Evolutionary conservation across 108 stramenopile genomes (phyloP).

Genomic region (Skeletonema menzelii): DNA sequence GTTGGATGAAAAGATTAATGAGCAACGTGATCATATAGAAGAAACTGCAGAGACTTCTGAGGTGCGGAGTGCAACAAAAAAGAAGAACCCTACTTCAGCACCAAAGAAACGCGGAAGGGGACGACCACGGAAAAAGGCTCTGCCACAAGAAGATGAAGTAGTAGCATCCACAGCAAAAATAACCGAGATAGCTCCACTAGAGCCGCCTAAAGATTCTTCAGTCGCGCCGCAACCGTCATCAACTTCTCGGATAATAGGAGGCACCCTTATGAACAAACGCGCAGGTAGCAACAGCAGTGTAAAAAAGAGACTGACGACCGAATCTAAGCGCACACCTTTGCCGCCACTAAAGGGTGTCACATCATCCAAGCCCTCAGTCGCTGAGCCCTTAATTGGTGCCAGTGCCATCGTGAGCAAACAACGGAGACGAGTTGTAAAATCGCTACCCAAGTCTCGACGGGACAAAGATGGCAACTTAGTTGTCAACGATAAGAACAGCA

Average conservation of each 20-base stretch:
- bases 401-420: slow-evolving; percentile 37
- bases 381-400: slow-evolving; percentile 24
- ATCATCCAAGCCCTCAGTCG: no score
- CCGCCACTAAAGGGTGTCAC: slow-evolving; percentile 7
- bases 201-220: neutral
- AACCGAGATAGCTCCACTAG: slow-evolving; percentile 5
- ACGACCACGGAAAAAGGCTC: slow-evolving; percentile 14
- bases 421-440: slow-evolving; percentile 26
- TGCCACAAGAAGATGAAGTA: neutral
- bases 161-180: neutral
- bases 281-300: neutral
- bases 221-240: slow-evolving; percentile 1
- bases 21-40: slow-evolving; percentile 5
- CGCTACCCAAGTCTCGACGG: slow-evolving; percentile 34
- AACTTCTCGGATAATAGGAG: slow-evolving; percentile 22
- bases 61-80: neutral
- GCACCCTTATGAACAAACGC: slow-evolving; percentile 28
- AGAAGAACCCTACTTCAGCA: neutral
- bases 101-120: slow-evolving; percentile 16
- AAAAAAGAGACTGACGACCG: neutral
- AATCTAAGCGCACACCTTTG: neutral
- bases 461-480: slow-evolving; percentile 23
- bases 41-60: neutral
- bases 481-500: neutral
- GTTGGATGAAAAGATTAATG: slow-evolving; percentile 34